phyloP scores from a whole-genome alignment of 2,329 filamentous ascomycete genomes.

The Xylaria sp. region DNA sequence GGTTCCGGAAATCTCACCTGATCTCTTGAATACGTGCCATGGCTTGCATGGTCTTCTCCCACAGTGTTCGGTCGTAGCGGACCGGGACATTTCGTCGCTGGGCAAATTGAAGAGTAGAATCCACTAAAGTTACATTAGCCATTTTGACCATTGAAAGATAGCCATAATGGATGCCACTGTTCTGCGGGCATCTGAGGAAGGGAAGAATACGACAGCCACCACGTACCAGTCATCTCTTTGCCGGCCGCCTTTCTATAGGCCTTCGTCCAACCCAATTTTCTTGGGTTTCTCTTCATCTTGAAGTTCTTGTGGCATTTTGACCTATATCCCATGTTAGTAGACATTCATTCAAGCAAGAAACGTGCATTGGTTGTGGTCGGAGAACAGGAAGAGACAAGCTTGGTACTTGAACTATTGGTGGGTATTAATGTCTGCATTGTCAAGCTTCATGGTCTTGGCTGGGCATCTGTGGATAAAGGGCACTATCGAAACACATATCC shows the following conservation, averaged over 20 bases:
- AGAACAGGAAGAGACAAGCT: not conserved
- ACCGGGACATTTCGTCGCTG: conserved; percentile 93
- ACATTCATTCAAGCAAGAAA: not conserved
- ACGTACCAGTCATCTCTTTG: conserved; percentile 69
- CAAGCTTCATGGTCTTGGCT: not conserved
- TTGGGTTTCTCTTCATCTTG: conserved; percentile 92
- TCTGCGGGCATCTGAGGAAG: not conserved
- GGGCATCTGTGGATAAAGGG: not conserved
- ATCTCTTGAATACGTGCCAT: conserved; percentile 73
- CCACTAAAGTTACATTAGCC: conserved; percentile 63
- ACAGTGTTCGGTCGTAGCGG: conserved; percentile 93
- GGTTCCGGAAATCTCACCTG: conserved; percentile 22
- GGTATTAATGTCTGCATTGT: not conserved
- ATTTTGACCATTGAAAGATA: not conserved
- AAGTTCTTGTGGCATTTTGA: conserved; percentile 43
- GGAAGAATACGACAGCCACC: not conserved
- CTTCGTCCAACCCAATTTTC: conserved; percentile 97
- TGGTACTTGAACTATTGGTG: not conserved
- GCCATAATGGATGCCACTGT: not conserved
- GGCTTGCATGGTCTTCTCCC: conserved; percentile 86
- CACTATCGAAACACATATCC: conserved; percentile 4
- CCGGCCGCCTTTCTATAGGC: conserved; percentile 61
- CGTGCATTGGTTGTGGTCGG: no score
- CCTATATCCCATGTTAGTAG: conserved; percentile 20
- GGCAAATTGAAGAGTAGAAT: conserved; percentile 91